phyloP scores from a whole-genome alignment of 169 alveolate species.

The Plasmodium falciparum region DNA sequence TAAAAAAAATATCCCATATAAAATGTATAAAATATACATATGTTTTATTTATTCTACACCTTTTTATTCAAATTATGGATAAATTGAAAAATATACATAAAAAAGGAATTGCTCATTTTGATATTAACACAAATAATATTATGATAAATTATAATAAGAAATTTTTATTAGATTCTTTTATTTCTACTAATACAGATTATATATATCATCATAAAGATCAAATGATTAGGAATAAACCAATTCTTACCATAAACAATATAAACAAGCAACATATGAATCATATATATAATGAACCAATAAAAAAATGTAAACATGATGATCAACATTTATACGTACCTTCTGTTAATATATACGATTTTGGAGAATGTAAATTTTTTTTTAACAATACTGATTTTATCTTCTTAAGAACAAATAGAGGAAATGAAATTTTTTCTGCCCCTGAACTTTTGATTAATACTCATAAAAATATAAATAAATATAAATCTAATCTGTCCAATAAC shows the following conservation, averaged over 20 bases:
- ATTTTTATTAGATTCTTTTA: neutral
- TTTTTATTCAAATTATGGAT: slow-evolving; percentile 42
- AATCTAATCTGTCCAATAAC: neutral
- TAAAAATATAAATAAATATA: neutral
- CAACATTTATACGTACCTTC: slow-evolving; percentile 9
- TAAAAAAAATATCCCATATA: slow-evolving; percentile 9
- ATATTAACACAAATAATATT: slow-evolving; percentile 51
- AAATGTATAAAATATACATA: slow-evolving; percentile 8
- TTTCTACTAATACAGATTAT: neutral
- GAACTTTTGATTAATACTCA: slow-evolving; percentile 19
- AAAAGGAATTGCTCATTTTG: slow-evolving; percentile 61
- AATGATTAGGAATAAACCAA: no score
- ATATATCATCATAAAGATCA: neutral
- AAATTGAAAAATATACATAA: slow-evolving; percentile 30
- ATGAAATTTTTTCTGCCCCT: slow-evolving; percentile 57
- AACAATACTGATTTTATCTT: slow-evolving; percentile 53
- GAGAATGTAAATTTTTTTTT: slow-evolving; percentile 65
- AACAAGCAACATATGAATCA: no score
- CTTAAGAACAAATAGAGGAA: slow-evolving; percentile 58
- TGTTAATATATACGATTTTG: slow-evolving; percentile 60
- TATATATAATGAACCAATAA: neutral
- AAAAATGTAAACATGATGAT: neutral
- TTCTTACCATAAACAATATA: no score
- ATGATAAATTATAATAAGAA: slow-evolving; percentile 19
- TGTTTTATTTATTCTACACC: slow-evolving; percentile 17